Base-by-base conservation (phyloP, 2,329 filamentous ascomycete genomes). In the Colletotrichum sp. region DNA sequence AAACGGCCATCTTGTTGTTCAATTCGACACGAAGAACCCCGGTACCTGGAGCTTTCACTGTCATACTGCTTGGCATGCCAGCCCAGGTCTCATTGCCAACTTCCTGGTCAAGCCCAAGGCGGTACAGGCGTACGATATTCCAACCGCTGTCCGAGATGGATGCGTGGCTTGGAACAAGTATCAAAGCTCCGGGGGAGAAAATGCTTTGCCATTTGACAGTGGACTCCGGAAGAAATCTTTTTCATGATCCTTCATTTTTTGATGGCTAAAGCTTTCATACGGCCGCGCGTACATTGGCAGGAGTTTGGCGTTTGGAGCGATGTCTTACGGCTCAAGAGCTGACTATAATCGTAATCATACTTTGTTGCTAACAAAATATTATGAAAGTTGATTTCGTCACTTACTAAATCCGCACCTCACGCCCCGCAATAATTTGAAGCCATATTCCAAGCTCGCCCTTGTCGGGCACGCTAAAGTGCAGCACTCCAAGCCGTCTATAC, bases 51-150 rank as follows among this genome's bases (percentile, higher is more conserved):
- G 86, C 44, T 88, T 85, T 77, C 83, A 85, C 77, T 85, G 82
- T 80, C 90, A 92, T 79, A 87, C 91, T 64, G 89, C 89, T 69
- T 92, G 88, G 88, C 89, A 90, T 78, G 18, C 75, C 2, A 76
- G 75, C 39, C 71, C 72, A 8, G 75, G 75, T 4, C 52, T 76
- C 5, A 67, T 75, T 15, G 72, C 72, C 55, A 76, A 76, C 60
- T 57, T 75, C 8, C 8, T 76, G 18, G 71, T 76, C 0, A 71
- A 68, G 32, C 75, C 75, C 24, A 64, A 75, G 30, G 21, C 21
- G 3, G 28, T 76, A 8, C 52, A 15, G 52, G n/a, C 39, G 13
- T 55, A 21, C 15, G 63, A 71, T 7, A 71, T 76, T 6, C 75
- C 75, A 15, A 18, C 39, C 0, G 44, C 59, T 5, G 62, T 71